phyloP scores from a whole-genome alignment of 2,329 filamentous ascomycete genomes.

The Botrytis galanthina region DNA sequence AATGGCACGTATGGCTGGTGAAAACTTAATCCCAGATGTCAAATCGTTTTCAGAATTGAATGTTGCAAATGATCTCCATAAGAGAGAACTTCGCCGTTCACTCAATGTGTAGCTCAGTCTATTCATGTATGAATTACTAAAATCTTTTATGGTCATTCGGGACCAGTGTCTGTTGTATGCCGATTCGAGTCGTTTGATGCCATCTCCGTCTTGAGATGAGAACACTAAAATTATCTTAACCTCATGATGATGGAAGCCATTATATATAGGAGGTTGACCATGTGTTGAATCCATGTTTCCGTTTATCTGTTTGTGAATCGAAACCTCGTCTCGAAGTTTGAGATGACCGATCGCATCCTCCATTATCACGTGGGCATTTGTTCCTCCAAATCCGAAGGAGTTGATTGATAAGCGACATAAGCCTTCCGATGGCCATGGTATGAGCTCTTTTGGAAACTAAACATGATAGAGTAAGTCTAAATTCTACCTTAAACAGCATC shows the following conservation, averaged over 20 bases:
- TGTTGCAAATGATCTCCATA: not conserved
- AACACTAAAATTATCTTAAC: not conserved
- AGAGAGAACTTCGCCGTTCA: not conserved
- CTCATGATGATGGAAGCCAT: not conserved
- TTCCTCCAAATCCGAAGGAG: constrained; percentile 34
- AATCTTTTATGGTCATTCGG: not conserved
- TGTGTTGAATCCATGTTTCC: no score
- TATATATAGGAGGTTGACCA: not conserved
- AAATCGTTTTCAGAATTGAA: not conserved
- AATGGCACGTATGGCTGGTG: not conserved
- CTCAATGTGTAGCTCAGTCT: constrained; percentile 20
- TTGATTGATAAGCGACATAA: constrained; percentile 27
- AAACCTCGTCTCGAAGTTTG: not conserved
- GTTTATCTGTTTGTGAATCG: not conserved
- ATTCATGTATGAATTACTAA: not conserved
- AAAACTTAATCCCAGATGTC: constrained; percentile 16
- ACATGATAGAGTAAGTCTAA: constrained; percentile 31
- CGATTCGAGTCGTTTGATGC: not conserved
- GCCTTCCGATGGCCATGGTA: constrained; percentile 21
- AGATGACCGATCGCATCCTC: constrained; percentile 19
- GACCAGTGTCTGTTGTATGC: not conserved
- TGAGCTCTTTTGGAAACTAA: constrained; percentile 2
- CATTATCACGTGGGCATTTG: constrained; percentile 26
- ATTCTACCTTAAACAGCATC: not conserved
- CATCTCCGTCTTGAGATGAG: constrained; percentile 5